Evolutionary conservation across 164 flowering plant genomes (phyloP), one percentile per base, ranked within the genome.

Genomic region (Vitis cinerea): DNA sequence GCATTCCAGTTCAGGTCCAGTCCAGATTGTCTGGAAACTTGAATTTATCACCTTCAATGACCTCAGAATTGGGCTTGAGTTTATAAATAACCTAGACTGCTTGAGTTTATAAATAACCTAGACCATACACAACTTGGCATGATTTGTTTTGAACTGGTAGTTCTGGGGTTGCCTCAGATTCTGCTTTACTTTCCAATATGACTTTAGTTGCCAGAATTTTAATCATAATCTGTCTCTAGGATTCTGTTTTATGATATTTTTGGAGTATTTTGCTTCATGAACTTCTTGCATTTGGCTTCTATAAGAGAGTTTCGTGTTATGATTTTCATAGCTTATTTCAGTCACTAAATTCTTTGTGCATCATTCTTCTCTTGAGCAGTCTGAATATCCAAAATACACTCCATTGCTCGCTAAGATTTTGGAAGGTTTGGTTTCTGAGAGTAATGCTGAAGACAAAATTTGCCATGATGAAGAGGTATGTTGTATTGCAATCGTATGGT

Each of bases 371-470:
- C 10, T 68, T 52, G 83, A 75, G 81, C 95, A 94, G 99, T 81
- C 86, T 61, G 97, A 91, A 70, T 92, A 95, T 75, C 92, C 94
- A 44, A 88, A 83, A 31, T 84, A 91, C 81, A 90, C 98, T 23
- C 97, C 98, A 23, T 67, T 95, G 75, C 94, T 95, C 77, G 87
- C 85, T 47, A 88, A 90, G 81, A 85, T 92, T 68, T 75, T 95
- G 91, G 98, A 95, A 59, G 77, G 86, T 57, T 64, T 93, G 84
- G 74, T 90, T 64, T 87, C 92, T 47, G 81, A 67, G 73, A 77
- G 81, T 68, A 69, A 75, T 23, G 71, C 63, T 61, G 83, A 80
- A 61, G 97, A 88, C 78, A 89, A 85, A 77, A 69, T 83, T 63
- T 72, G 59, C 71, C 85, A 84, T 71, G 55, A 89, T 52, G 82